Evolutionary conservation across 129 eudicot genomes (phyloP), one percentile per base, ranked within the genome.

Genomic region (Arctium minus): DNA sequence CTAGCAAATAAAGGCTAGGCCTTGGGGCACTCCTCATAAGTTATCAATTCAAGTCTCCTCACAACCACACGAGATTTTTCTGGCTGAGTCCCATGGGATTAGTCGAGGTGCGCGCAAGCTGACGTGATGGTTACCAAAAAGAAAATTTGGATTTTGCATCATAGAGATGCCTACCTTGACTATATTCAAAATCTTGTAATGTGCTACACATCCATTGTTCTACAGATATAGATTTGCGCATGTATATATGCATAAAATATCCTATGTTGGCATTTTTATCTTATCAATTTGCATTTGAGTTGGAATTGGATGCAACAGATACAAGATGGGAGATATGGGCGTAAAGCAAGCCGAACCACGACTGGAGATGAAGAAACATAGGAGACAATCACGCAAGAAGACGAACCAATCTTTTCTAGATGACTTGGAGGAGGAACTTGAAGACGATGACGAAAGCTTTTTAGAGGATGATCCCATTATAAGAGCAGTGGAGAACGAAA

Each of bases 381-480:
- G 98, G 77, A 92, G 98, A 79, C 87, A 74, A 85, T 95, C 98
- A 2, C 93, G 98, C 39, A 95, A 92, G 91, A 91, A 27, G 80
- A 76, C 85, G 30, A 95, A 95, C 73, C 97, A 95, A 75, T 92
- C 97, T 10, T 6, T 92, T 7, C 64, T 90, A 77, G 88, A 87
- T 77, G 92, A 90, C 44, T 76, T 94, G 50, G 97, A 94, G 48
- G 92, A 89, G 3, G 89, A 87, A 85, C 87, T 86, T 68, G 78
- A 85, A 9, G 90, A 84, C n/a, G 92, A 91, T 4, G 89, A 89
- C n/a, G 89, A 91, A 9, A 87, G 89, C 53, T 80, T 60, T 33
- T 32, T 75, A 29, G 92, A 88, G n/a, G 87, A 88, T 70, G 89
- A 92, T 81, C 92, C 93, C 13, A 79, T 90, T 72, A 40, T 87